Percentiles rank a stretch among this genome's conserved stretches.
Evolutionary conservation across 2,329 filamentous ascomycete species (phyloP).

Genomic region (Plectosphaerella plurivora): DNA sequence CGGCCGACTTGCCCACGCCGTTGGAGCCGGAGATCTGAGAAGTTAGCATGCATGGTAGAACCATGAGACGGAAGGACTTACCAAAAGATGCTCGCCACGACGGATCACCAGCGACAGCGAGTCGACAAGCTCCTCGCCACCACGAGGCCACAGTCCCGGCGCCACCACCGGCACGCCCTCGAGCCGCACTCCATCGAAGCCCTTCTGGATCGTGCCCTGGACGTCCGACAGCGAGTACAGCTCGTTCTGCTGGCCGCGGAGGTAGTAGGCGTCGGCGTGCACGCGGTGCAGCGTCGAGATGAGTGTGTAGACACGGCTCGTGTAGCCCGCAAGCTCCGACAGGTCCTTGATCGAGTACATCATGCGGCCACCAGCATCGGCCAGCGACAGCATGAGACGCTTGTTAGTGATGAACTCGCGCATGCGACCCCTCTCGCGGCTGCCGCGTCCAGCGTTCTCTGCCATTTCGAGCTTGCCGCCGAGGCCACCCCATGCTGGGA

Average conservation of each 20-base stretch:
- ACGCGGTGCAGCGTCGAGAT: constrained; percentile 93
- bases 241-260: constrained; percentile 65
- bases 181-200: constrained; percentile 89
- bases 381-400: constrained; percentile 92
- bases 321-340: constrained; percentile 92
- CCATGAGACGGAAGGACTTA: constrained; percentile 25
- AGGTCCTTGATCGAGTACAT: constrained; percentile 99
- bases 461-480: constrained; percentile 67
- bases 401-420: constrained; percentile 99
- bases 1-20: constrained; percentile 87
- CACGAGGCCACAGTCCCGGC: constrained; percentile 80
- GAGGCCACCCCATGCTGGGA: constrained; percentile 88
- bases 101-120: constrained; percentile 85
- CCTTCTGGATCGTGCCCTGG: constrained; percentile 89
- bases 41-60: too few species aligned
- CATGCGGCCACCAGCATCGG: constrained; percentile 94
- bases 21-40: constrained; percentile 81
- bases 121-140: constrained; percentile 87
- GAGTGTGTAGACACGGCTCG: constrained; percentile 89
- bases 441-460: constrained; percentile 42
- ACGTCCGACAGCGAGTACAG: constrained; percentile 86
- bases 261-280: constrained; percentile 83
- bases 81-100: constrained; percentile 83
- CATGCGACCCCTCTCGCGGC: constrained; percentile 81
- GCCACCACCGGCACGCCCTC: constrained; percentile 93